phyloP scores from a whole-genome alignment of 2,329 filamentous ascomycete genomes.

The Apiospora hydei region DNA sequence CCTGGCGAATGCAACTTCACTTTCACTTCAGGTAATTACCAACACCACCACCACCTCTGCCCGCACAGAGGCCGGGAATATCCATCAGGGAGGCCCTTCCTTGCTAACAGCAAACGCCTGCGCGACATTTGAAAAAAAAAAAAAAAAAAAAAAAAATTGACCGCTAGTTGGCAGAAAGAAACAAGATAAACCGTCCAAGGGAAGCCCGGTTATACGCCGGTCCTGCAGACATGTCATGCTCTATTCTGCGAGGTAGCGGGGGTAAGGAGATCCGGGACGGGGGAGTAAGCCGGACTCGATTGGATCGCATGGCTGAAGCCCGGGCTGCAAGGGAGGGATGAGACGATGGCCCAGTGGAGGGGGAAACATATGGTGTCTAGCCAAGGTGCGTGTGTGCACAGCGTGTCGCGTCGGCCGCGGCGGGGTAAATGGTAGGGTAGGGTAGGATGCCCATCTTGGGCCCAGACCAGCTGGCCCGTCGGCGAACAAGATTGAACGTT shows the following conservation, averaged over 20 bases:
- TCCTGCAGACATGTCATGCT: slow-evolving; percentile 13
- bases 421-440: slow-evolving; percentile 18
- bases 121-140: neutral
- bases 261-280: slow-evolving; percentile 10
- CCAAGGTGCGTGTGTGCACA: neutral
- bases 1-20: neutral
- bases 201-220: slow-evolving; percentile 12
- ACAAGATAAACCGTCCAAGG: neutral
- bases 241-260: neutral
- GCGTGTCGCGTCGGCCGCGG: neutral
- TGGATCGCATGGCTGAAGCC: slow-evolving; percentile 13
- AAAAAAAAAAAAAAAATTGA: neutral
- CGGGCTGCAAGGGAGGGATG: slow-evolving; percentile 18
- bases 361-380: neutral
- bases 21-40: neutral
- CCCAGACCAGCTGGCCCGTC: neutral
- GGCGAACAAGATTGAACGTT: neutral
- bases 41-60: neutral
- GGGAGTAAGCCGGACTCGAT: slow-evolving; percentile 1
- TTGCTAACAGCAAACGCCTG: neutral
- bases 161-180: neutral
- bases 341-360: neutral
- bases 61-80: neutral
- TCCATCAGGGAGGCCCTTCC: neutral
- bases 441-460: neutral